These are phyloP conservation scores for Xylaria hypoxylon DNA, from an alignment of 2,329 filamentous ascomycete genomes.

Conservation along the genomic window DNA sequence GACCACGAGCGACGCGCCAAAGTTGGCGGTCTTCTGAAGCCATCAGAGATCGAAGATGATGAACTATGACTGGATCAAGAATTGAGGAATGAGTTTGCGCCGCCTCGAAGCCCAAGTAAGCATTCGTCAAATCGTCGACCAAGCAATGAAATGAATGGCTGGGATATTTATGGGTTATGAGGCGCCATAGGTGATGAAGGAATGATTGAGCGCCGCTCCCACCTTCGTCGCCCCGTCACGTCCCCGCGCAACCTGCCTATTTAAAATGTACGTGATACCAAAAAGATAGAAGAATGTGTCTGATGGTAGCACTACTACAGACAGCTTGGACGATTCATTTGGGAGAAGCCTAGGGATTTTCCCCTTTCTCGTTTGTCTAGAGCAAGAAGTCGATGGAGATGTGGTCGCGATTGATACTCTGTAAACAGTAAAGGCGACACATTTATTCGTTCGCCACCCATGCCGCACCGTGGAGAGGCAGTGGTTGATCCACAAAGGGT, in stretches of 20 bases:
- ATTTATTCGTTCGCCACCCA: slow-evolving; percentile 12
- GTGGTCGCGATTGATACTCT: slow-evolving; percentile 18
- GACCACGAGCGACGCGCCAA: slow-evolving; percentile 94
- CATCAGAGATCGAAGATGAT: slow-evolving; percentile 93
- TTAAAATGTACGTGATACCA: slow-evolving; percentile 45
- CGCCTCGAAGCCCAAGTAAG: slow-evolving; percentile 51
- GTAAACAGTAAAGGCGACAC: slow-evolving; percentile 23
- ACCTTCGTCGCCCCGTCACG: slow-evolving; percentile 33
- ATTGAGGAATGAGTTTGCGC: slow-evolving; percentile 70
- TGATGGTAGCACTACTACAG: slow-evolving; percentile 23
- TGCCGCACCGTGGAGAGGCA: slow-evolving; percentile 12
- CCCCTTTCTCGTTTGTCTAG: slow-evolving; percentile 40
- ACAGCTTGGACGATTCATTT: slow-evolving; percentile 35
- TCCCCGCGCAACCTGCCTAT: slow-evolving; percentile 38
- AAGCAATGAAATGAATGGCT: slow-evolving; percentile 49
- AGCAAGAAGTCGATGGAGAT: slow-evolving; percentile 26
- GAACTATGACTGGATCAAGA: slow-evolving; percentile 86
- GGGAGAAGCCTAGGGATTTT: slow-evolving; percentile 22
- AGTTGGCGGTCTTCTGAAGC: slow-evolving; percentile 95
- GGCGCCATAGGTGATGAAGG: slow-evolving; percentile 41
- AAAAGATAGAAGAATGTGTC: slow-evolving; percentile 40
- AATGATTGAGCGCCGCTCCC: slow-evolving; percentile 29
- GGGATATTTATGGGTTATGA: slow-evolving; percentile 54
- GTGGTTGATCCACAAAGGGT: slow-evolving; percentile 20
- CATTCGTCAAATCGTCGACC: slow-evolving; percentile 39